Evolutionary conservation across 1,284 basidiomycete genomes (phyloP).

Genomic region (Ustilago trichophora): DNA sequence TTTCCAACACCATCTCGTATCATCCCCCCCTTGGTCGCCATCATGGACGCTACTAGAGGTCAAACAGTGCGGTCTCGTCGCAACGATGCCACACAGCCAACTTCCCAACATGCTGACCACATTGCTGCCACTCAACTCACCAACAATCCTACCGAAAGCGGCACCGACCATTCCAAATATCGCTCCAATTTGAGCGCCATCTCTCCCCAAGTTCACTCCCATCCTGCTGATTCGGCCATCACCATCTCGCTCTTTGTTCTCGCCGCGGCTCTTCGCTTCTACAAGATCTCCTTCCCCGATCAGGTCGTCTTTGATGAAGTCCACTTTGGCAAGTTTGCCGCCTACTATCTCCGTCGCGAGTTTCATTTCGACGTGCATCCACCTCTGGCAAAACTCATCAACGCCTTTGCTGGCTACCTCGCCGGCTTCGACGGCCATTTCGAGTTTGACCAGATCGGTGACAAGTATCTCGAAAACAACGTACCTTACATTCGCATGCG

Average conservation of each 20-base stretch:
- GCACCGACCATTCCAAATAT: constrained; percentile 10
- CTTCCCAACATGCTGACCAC: not conserved
- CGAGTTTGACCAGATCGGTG: constrained; percentile 93
- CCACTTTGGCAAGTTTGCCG: constrained; percentile 66
- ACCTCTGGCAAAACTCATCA: constrained; percentile 71
- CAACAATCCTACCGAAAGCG: not conserved
- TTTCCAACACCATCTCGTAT: too few relatives aligned
- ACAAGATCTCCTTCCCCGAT: constrained; percentile 50
- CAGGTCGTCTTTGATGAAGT: constrained; percentile 67
- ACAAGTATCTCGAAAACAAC: constrained; percentile 83
- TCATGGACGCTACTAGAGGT: constrained; percentile 31
- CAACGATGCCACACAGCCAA: constrained; percentile 5
- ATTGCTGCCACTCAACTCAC: not conserved
- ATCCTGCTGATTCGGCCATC: constrained; percentile 22
- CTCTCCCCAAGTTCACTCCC: constrained; percentile 23
- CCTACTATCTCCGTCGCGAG: constrained; percentile 65
- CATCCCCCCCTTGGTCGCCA: too few relatives aligned
- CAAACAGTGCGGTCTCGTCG: constrained; percentile 33
- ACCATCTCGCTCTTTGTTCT: constrained; percentile 37
- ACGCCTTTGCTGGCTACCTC: constrained; percentile 89
- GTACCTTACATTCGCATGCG: constrained; percentile 96
- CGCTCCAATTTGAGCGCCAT: constrained; percentile 4
- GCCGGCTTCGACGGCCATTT: constrained; percentile 95
- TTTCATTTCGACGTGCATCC: constrained; percentile 99
- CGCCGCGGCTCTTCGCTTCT: constrained; percentile 50